Evolutionary conservation across 805 yeast species (phyloP), one percentile per base, ranked within the genome.

Genomic region (Wickerhamomyces mucosus): DNA sequence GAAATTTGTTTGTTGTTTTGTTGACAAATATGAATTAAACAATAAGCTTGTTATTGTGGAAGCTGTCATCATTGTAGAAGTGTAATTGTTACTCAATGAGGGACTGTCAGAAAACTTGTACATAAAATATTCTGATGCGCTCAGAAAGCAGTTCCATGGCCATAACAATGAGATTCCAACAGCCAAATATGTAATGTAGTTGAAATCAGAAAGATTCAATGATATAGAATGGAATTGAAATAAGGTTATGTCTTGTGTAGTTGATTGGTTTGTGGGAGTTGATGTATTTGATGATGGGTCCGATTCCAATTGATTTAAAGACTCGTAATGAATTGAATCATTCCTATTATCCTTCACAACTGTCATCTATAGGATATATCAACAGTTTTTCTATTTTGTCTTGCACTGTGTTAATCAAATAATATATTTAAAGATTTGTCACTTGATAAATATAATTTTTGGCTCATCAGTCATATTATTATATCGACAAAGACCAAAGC

Each of bases 71-170:
- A 86, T 81, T 0, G 92, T 73, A 14, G 92, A 77, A 3, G 88
- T 71, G 53, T 82, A 85, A 14, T 66, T 63, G 40, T 63, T 65
- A 9, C 80, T 66, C 44, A 78, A 55, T 2, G 55, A 30, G 2
- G 78, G 69, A 3, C 68, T 56, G n/a, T 51, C 60, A 14, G 55
- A 56, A 39, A 89, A 72, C 43, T 86, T 51, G 5, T 32, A n/a
- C 7, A 40, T 30, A 47, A 85, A 84, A 55, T 84, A 86, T 7
- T 80, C 79, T 0, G 95, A 72, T 0, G 96, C 95, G 1, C 94
- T 75, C 8, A 92, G 57, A 40, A 88, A 78, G 43, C 92, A 76
- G 61, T 89, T 92, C 96, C 97, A 89, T 0, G 97, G 97, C 96
- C 97, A 89, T 15, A 89, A 63, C 15, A 80, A 63, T 1, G 95